Percentiles rank a stretch among this genome's conserved stretches.
Conservation (phyloP, 768 basidiomycete genomes). For the Leccinum aurantiacum region DNA sequence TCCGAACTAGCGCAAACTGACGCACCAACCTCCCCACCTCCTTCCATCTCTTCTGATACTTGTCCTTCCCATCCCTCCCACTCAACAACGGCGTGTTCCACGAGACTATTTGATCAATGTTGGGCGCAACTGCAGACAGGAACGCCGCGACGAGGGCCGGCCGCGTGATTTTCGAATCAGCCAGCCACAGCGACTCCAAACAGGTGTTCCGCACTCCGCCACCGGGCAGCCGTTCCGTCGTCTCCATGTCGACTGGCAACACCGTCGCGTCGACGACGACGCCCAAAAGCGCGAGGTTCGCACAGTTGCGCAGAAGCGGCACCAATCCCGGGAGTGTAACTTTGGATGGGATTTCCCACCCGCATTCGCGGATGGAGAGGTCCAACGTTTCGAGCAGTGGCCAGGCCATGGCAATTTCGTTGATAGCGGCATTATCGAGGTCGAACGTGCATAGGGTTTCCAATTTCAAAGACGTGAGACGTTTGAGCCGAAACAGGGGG, state of each 20-base stretch:
- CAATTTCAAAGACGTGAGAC: slow-evolving; percentile 24
- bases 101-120: slow-evolving; percentile 29
- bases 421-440: slow-evolving; percentile 25
- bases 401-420: slow-evolving; percentile 29
- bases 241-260: slow-evolving; percentile 6
- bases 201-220: slow-evolving; percentile 25
- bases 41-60: slow-evolving; percentile 27
- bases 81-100: slow-evolving; percentile 33
- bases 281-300: slow-evolving; percentile 26
- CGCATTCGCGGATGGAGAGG: slow-evolving; percentile 29
- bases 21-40: slow-evolving; percentile 23
- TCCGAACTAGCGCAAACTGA: slow-evolving; percentile 20
- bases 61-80: slow-evolving; percentile 23
- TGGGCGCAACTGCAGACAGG: slow-evolving; percentile 31
- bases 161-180: slow-evolving; percentile 29
- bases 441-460: slow-evolving; percentile 30
- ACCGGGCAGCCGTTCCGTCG: slow-evolving; percentile 12
- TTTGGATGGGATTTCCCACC: slow-evolving; percentile 31
- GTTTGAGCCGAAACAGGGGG: slow-evolving; percentile 27
- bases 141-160: slow-evolving; percentile 28
- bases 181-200: slow-evolving; percentile 30
- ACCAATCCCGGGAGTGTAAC: slow-evolving; percentile 27
- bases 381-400: slow-evolving; percentile 30
- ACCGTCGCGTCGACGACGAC: slow-evolving; percentile 31
- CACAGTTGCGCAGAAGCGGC: slow-evolving; percentile 25